phyloP scores from a whole-genome alignment of 2,329 filamentous ascomycete species.

The Colletotrichum spaethianum region DNA sequence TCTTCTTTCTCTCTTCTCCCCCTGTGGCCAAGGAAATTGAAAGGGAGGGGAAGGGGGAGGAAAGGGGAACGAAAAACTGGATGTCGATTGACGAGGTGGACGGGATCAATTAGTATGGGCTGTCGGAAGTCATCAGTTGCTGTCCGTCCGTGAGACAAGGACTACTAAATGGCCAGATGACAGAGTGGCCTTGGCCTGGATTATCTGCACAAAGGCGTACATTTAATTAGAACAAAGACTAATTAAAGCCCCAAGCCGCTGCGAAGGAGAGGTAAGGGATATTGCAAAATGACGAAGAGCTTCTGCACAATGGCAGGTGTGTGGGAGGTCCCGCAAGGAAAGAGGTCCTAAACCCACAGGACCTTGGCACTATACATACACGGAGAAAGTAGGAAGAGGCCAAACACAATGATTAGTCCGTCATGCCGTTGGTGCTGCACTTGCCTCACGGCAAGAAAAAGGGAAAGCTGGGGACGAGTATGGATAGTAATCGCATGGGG shows the following conservation, averaged over 20 bases:
- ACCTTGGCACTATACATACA: background rate
- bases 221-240: conserved; percentile 1
- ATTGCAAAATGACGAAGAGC: background rate
- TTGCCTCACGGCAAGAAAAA: background rate
- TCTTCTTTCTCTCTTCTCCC: background rate
- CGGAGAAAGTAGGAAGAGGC: background rate
- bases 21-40: background rate
- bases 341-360: background rate
- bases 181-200: background rate
- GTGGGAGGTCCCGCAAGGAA: background rate
- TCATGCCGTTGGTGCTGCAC: background rate
- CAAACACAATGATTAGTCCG: background rate
- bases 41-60: background rate
- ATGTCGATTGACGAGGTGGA: background rate
- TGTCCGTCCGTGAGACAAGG: background rate
- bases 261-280: background rate
- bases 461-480: background rate
- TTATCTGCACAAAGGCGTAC: background rate
- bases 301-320: background rate
- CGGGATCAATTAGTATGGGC: background rate
- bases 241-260: background rate
- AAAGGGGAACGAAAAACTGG: background rate
- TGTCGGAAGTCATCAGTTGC: background rate
- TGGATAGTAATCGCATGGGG: background rate
- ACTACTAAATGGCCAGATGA: background rate